Percentiles rank a stretch among this genome's conserved stretches.
Conservation (phyloP, 1,284 basidiomycete genomes). For the Tylopilus orsonianus region DNA sequence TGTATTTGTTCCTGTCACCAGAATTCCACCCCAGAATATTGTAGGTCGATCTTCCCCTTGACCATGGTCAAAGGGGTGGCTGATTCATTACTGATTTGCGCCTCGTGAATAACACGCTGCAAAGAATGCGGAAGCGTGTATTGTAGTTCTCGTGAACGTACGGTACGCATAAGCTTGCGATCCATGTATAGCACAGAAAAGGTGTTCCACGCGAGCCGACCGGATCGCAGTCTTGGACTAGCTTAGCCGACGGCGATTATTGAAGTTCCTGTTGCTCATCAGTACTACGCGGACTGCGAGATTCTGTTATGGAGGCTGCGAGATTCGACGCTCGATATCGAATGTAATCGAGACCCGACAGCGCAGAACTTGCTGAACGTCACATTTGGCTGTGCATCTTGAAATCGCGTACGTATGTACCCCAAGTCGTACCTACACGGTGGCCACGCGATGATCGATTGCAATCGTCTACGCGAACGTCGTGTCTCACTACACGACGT, state of each 20-base stretch:
- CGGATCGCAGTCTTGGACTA: too few species aligned
- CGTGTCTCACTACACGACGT: neutral
- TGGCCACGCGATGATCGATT: too few species aligned
- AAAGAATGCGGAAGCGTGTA: neutral
- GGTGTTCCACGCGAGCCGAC: too few species aligned
- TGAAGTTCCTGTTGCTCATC: neutral
- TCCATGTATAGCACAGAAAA: too few species aligned
- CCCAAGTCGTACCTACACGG: too few species aligned
- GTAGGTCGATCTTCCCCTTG: neutral
- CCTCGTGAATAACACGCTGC: conserved; percentile 4
- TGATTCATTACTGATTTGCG: conserved; percentile 11
- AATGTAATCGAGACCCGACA: conserved; percentile 11
- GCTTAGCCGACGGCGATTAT: too few species aligned
- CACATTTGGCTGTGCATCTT: conserved; percentile 2
- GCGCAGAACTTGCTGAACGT: neutral
- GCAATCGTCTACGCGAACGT: conserved; percentile 7
- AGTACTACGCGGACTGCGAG: neutral
- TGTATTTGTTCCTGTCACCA: conserved; percentile 11
- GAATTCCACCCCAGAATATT: neutral
- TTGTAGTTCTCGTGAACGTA: too few species aligned
- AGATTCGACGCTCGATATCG: neutral
- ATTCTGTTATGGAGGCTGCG: neutral
- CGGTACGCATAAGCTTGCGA: neutral
- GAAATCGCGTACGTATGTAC: too few species aligned
- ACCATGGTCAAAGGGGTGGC: conserved; percentile 6